phyloP scores from a whole-genome alignment of 2,329 filamentous ascomycete species.

The Trichoderma gracile region DNA sequence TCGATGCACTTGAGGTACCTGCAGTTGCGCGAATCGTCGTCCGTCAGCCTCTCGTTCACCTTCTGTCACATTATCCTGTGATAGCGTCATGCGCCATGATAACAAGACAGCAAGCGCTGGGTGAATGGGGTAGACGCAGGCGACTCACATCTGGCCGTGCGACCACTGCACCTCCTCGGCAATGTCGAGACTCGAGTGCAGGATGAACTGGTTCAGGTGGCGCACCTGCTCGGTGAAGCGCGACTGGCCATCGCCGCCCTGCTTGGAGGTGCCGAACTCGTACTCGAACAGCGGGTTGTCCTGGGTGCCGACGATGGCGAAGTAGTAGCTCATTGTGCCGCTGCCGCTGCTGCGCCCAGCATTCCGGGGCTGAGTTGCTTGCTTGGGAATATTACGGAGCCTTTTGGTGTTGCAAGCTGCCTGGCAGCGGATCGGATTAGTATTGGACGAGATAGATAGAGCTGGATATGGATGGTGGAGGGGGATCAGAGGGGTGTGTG shows the following conservation, averaged over 20 bases:
- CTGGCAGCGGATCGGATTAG: background rate
- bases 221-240: slow-evolving; percentile 86
- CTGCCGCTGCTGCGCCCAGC: slow-evolving; percentile 17
- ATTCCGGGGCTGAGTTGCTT: background rate
- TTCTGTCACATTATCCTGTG: background rate
- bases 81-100: too few relatives aligned
- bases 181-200: slow-evolving; percentile 90
- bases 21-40: background rate
- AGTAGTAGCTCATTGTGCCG: slow-evolving; percentile 89
- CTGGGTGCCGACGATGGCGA: slow-evolving; percentile 91
- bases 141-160: slow-evolving; percentile 72
- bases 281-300: slow-evolving; percentile 96
- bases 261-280: slow-evolving; percentile 95
- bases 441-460: background rate
- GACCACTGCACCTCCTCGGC: slow-evolving; percentile 97
- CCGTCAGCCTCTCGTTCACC: background rate
- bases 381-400: background rate
- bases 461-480: background rate
- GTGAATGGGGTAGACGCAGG: background rate
- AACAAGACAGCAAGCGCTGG: background rate
- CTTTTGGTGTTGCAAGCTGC: background rate
- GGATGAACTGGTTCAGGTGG: slow-evolving; percentile 96
- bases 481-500: slow-evolving; percentile 7
- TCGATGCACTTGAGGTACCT: slow-evolving; percentile 97
- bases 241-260: slow-evolving; percentile 88